These are phyloP conservation scores for Madurella fahalii DNA, from an alignment of 2,329 filamentous ascomycete genomes.

Conservation along the genomic window DNA sequence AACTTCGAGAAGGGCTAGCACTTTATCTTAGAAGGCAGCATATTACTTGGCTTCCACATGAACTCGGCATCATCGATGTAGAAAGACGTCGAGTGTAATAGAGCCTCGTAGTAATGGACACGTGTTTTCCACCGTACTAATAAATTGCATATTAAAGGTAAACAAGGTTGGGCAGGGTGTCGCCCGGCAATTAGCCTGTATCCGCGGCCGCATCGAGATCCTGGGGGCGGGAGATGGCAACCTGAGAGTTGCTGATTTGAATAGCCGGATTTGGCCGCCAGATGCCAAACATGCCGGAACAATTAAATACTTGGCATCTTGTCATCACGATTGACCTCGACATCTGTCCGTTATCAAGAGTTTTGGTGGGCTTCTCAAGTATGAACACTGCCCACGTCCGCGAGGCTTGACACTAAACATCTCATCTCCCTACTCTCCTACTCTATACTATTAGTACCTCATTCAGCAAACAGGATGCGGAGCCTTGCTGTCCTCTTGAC, in stretches of 20 bases:
- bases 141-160: constrained; percentile 14
- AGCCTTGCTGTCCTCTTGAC: neutral
- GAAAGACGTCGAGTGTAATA: too few species aligned
- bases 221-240: constrained; percentile 10
- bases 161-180: neutral
- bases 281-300: neutral
- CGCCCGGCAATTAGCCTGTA: constrained; percentile 19
- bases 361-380: too few species aligned
- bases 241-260: neutral
- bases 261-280: constrained; percentile 4
- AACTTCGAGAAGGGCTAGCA: too few species aligned
- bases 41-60: too few species aligned
- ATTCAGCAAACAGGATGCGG: neutral
- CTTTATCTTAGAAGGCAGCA: too few species aligned
- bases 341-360: neutral
- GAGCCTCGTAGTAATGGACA: constrained; percentile 11
- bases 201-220: constrained; percentile 2
- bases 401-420: neutral
- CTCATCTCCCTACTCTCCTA: neutral
- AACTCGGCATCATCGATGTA: too few species aligned
- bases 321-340: too few species aligned
- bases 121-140: constrained; percentile 13
- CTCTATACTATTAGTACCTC: neutral
- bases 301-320: neutral
- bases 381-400: too few species aligned